Percentiles rank a stretch among this genome's conserved stretches.
Conservation (phyloP, 2,329 filamentous ascomycete genomes). For the Harringtonia aguacate region DNA sequence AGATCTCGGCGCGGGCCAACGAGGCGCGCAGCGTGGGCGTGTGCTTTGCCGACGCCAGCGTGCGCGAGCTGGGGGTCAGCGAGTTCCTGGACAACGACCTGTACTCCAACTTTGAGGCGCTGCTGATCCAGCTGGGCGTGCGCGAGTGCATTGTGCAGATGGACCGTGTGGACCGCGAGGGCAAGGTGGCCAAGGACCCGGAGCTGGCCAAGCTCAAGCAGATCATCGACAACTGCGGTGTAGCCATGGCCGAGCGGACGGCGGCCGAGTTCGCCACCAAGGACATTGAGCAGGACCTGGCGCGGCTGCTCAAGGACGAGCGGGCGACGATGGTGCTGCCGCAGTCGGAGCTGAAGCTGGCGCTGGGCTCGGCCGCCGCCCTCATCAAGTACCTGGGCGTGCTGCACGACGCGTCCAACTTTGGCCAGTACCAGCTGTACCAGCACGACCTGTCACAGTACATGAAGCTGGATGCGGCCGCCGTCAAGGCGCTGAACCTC, state of each 20-base stretch:
- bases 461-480: slow-evolving; percentile 96
- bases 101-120: slow-evolving; percentile 94
- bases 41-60: slow-evolving; percentile 95
- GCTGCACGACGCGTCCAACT: slow-evolving; percentile 85
- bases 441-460: slow-evolving; percentile 95
- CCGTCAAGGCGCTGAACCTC: slow-evolving; percentile 85
- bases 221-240: slow-evolving; percentile 86
- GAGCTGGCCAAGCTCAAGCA: slow-evolving; percentile 79
- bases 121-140: slow-evolving; percentile 91
- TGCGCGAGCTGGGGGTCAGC: slow-evolving; percentile 88
- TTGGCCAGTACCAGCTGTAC: slow-evolving; percentile 93
- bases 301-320: slow-evolving; percentile 79
- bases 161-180: slow-evolving; percentile 47
- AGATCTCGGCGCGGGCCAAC: slow-evolving; percentile 75
- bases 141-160: slow-evolving; percentile 84
- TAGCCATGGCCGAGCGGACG: slow-evolving; percentile 75
- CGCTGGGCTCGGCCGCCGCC: slow-evolving; percentile 89
- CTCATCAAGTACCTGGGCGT: slow-evolving; percentile 91
- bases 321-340: slow-evolving; percentile 65
- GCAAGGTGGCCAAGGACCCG: slow-evolving; percentile 69
- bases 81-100: slow-evolving; percentile 99
- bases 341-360: slow-evolving; percentile 85
- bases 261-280: slow-evolving; percentile 70
- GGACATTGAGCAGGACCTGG: slow-evolving; percentile 93
- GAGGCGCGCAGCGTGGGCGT: slow-evolving; percentile 85